A percentile compares a stretch with the other conserved stretches of the same genome.
phyloP scores from a whole-genome alignment of 805 yeast species.

The Jamesozyma piceae region DNA sequence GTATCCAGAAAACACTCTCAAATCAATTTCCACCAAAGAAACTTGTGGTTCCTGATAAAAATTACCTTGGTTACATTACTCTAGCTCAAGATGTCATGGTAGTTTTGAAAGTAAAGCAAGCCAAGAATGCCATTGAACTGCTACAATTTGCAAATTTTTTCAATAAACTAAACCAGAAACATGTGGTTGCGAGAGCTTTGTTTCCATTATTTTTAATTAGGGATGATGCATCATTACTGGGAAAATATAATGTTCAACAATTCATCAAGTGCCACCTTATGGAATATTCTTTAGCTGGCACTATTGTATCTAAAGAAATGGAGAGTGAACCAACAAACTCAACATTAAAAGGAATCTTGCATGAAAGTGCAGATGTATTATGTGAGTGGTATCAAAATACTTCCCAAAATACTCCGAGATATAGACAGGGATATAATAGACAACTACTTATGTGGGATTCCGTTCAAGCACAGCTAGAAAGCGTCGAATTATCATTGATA shows the following conservation, averaged over 20 bases:
- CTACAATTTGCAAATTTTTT: constrained; percentile 29
- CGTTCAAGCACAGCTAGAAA: constrained; percentile 65
- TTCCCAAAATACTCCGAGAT: constrained; percentile 69
- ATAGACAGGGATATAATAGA: constrained; percentile 63
- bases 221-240: constrained; percentile 52
- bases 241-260: constrained; percentile 35
- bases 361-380: constrained; percentile 41
- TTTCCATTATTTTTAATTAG: constrained; percentile 54
- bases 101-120: constrained; percentile 29
- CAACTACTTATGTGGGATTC: constrained; percentile 61
- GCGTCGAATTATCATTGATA: constrained; percentile 43
- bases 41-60: constrained; percentile 26
- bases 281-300: constrained; percentile 27
- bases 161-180: constrained; percentile 29
- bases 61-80: constrained; percentile 20
- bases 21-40: constrained; percentile 40
- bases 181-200: constrained; percentile 48
- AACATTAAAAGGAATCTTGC: constrained; percentile 19
- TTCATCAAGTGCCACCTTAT: constrained; percentile 36
- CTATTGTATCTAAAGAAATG: constrained; percentile 2
- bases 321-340: constrained; percentile 1
- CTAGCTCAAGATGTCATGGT: constrained; percentile 34
- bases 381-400: constrained; percentile 36
- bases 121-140: constrained; percentile 26
- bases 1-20: constrained; percentile 39